A percentile compares a stretch with the other conserved stretches of the same genome.
Evolutionary conservation across 2,329 filamentous ascomycete species (phyloP).

Genomic region (Tolypocladium guangdongense): DNA sequence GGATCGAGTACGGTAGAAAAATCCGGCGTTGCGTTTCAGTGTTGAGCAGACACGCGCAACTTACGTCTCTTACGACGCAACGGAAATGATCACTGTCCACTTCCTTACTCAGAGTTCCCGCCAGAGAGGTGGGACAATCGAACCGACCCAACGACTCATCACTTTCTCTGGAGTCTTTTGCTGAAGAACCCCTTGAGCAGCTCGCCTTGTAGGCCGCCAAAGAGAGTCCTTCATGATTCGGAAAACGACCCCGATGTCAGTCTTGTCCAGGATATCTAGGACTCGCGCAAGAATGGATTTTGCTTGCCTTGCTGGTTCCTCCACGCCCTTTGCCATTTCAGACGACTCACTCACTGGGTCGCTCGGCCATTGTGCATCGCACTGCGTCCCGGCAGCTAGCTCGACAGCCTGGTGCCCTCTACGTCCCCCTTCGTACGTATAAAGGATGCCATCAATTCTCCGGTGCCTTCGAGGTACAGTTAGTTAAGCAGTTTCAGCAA

Average conservation of each 20-base stretch:
- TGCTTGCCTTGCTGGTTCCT: not conserved
- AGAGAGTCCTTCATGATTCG: conserved; percentile 51
- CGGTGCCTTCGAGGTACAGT: not conserved
- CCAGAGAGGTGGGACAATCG: not conserved
- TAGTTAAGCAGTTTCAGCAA: not conserved
- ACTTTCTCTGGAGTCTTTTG: conserved; percentile 7
- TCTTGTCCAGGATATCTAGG: conserved; percentile 23
- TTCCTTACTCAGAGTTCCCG: not conserved
- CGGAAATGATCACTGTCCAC: not conserved
- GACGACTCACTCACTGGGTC: conserved; percentile 1
- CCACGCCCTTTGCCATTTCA: conserved; percentile 5
- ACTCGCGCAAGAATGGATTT: conserved; percentile 6
- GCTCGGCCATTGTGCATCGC: not conserved
- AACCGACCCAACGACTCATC: not conserved
- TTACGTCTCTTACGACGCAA: not conserved
- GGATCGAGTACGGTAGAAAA: conserved; percentile 75
- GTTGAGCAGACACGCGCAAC: conserved; percentile 29
- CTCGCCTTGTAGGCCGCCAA: conserved; percentile 66
- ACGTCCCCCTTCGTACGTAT: too few relatives aligned
- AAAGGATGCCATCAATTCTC: not conserved
- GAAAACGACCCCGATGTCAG: conserved; percentile 53
- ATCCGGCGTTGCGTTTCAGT: conserved; percentile 71
- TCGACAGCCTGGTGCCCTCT: too few relatives aligned
- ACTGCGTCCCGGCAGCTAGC: not conserved
- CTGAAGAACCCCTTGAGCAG: conserved; percentile 75